Base-by-base conservation (phyloP, 1,139 yeast species). In the Hansenula sp. region DNA sequence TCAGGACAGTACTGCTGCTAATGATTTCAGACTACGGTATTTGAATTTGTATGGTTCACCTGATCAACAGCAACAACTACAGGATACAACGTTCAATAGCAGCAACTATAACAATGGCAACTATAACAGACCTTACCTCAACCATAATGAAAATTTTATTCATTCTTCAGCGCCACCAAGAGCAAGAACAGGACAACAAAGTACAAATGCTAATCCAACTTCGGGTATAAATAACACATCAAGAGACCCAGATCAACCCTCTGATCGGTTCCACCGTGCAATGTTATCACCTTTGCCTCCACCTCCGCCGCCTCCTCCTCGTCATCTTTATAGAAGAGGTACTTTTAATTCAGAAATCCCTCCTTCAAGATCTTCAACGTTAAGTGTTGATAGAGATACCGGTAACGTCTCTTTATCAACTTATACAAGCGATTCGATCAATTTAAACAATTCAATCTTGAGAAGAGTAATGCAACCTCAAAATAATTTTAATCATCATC, bases 391-490 rank as follows among this genome's bases (percentile, higher is more conserved):
- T 28, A 36, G 38, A 28, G 38, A 36, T 19, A 36, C 38, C 8
- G 38, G 38, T 17, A 28, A 36, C 17, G 38, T 30, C 21, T 31
- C 40, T 15, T 31, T n/a, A 8, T 9, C 34, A 30, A 37, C 40
- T n/a, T 37, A 17, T 21, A 28, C 38, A 28, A 28, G 28, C 18
- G 12, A 36, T n/a, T 28, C 38, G 4, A 29, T 30, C 21, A 21
- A 29, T 16, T 15, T 37, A 10, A 21, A 30, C 15, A 37, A 21
- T 21, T 37, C 40, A 4, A 15, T 37, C 2, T 19, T 37, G 19
- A n/a, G 40, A 24, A 37, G 40, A 37, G 34, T 37, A 19, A 36
- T 36, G 31, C 32, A 36, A 25, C 30, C 37, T 8, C 33, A 28
- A 28, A 16, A 18, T 18, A 36, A 28, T 13, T 36, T 28, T 19